Evolutionary conservation across 2,329 filamentous ascomycete species (phyloP).

Genomic region (Aspergillus sergii): DNA sequence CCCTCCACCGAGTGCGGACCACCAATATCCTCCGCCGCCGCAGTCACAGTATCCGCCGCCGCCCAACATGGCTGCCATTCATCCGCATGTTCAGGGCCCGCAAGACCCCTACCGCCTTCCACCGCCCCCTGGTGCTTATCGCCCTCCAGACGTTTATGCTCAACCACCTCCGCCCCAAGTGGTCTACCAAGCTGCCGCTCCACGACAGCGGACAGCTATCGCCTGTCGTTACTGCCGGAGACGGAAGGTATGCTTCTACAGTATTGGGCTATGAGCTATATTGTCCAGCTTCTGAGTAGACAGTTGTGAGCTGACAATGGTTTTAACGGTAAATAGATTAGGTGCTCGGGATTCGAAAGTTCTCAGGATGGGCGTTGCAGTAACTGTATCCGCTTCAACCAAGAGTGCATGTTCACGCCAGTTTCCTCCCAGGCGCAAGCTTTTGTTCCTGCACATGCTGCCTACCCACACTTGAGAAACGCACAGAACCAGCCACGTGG

Average conservation of each 20-base stretch:
- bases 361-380: slow-evolving; percentile 72
- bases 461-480: slow-evolving; percentile 59
- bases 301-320: slow-evolving; percentile 13
- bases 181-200: slow-evolving; percentile 49
- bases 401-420: slow-evolving; percentile 76
- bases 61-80: slow-evolving; percentile 46
- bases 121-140: slow-evolving; percentile 46
- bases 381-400: slow-evolving; percentile 73
- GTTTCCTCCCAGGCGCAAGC: slow-evolving; percentile 74
- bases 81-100: slow-evolving; percentile 41
- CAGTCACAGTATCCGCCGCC: slow-evolving; percentile 40
- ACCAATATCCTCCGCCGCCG: slow-evolving; percentile 36
- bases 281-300: background rate
- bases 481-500: slow-evolving; percentile 33
- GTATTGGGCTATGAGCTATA: background rate
- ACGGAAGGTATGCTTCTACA: slow-evolving; percentile 48
- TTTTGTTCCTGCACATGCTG: slow-evolving; percentile 72
- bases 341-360: slow-evolving; percentile 74
- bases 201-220: slow-evolving; percentile 55
- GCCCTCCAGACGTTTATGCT: slow-evolving; percentile 44
- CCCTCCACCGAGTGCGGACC: slow-evolving; percentile 34
- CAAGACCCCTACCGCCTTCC: slow-evolving; percentile 49
- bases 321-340: slow-evolving; percentile 57
- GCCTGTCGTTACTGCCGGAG: slow-evolving; percentile 56
- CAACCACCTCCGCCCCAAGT: slow-evolving; percentile 42